phyloP scores from a whole-genome alignment of 2,329 filamentous ascomycete species.

The Penicillium oxalicum region DNA sequence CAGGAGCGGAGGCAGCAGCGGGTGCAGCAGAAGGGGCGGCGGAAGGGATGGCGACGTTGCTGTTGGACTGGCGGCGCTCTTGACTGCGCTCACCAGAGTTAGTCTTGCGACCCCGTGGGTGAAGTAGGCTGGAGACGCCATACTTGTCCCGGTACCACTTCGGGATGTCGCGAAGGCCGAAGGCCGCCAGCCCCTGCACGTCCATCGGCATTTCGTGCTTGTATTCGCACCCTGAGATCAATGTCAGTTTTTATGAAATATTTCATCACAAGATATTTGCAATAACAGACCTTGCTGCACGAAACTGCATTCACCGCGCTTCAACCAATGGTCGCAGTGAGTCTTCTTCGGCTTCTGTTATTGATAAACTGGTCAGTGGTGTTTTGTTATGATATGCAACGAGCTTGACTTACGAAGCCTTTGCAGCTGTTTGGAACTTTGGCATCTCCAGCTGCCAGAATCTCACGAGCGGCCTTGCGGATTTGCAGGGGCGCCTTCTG shows the following conservation, averaged over 20 bases:
- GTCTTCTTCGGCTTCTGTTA: constrained; percentile 49
- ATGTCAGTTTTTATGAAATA: not conserved
- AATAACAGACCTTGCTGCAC: constrained; percentile 58
- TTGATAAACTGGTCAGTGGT: too few relatives aligned
- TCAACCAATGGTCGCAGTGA: constrained; percentile 87
- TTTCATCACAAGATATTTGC: not conserved
- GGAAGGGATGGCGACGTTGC: not conserved
- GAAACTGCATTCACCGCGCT: constrained; percentile 77
- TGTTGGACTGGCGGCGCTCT: not conserved
- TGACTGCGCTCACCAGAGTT: constrained; percentile 14
- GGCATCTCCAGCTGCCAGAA: too few relatives aligned
- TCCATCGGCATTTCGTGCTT: constrained; percentile 85
- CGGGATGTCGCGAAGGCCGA: constrained; percentile 60
- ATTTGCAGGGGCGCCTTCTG: too few relatives aligned
- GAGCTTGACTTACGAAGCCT: too few relatives aligned
- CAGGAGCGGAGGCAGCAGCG: not conserved
- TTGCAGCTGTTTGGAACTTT: too few relatives aligned
- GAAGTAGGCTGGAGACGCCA: constrained; percentile 24
- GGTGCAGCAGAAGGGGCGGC: not conserved
- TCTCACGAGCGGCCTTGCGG: too few relatives aligned
- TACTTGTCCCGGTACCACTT: constrained; percentile 52
- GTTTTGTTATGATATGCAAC: too few relatives aligned
- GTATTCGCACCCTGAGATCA: constrained; percentile 62
- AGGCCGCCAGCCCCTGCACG: constrained; percentile 55
- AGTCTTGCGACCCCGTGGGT: constrained; percentile 11